Percentiles rank a stretch among this genome's conserved stretches.
phyloP scores from a whole-genome alignment of 2,329 filamentous ascomycete genomes.

The Hyphodiscus sp. region DNA sequence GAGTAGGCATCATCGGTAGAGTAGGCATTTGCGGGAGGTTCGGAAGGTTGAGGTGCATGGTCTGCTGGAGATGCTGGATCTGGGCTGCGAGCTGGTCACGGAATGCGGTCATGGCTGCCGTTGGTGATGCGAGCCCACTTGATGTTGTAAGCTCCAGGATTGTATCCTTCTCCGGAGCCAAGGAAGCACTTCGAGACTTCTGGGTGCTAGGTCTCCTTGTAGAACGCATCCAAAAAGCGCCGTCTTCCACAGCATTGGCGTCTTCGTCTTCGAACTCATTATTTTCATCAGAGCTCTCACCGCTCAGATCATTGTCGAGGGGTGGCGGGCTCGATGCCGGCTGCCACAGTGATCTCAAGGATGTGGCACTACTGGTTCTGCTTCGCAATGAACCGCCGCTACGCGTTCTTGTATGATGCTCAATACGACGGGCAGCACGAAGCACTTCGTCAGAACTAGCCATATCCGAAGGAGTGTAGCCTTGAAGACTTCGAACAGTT shows the following conservation, averaged over 20 bases:
- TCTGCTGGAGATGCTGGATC: conserved; percentile 70
- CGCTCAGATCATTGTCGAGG: conserved; percentile 34
- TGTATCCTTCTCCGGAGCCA: conserved; percentile 17
- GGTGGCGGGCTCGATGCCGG: conserved; percentile 39
- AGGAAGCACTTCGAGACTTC: conserved; percentile 10
- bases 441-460: conserved; percentile 59
- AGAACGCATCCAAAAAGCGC: conserved; percentile 30
- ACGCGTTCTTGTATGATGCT: conserved; percentile 57
- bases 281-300: conserved; percentile 35
- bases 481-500: conserved; percentile 60
- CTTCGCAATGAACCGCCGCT: conserved; percentile 56
- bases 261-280: conserved; percentile 33
- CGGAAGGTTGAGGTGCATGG: conserved; percentile 57
- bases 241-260: conserved; percentile 23
- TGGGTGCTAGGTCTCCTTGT: conserved; percentile 27
- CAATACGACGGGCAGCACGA: conserved; percentile 54
- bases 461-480: conserved; percentile 65
- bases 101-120: conserved; percentile 61
- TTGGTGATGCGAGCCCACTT: conserved; percentile 41
- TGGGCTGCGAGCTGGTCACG: conserved; percentile 69
- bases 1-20: conserved; percentile 45
- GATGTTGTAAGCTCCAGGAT: conserved; percentile 22
- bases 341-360: conserved; percentile 62
- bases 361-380: conserved; percentile 60
- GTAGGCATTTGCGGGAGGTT: conserved; percentile 47